Conservation (phyloP, 2,329 filamentous ascomycete genomes). For the Penicillium frequentans region DNA sequence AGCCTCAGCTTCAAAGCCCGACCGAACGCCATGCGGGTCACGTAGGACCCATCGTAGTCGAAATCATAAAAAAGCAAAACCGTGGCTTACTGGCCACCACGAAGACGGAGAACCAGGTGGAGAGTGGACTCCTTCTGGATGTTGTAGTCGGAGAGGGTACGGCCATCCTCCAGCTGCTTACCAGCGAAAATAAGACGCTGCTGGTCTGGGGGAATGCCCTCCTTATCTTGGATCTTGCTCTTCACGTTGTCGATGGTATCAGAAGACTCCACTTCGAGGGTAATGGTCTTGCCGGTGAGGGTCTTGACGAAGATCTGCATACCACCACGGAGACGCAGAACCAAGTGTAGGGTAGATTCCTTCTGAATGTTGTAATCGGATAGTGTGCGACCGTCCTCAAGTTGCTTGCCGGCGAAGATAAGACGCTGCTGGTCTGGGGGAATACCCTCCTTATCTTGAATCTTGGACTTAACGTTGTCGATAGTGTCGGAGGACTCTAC, state of each 20-base stretch:
- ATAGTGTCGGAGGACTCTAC: constrained; percentile 89
- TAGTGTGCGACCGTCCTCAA: constrained; percentile 87
- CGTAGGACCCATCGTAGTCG: constrained; percentile 28
- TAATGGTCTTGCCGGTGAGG: constrained; percentile 72
- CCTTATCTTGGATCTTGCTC: constrained; percentile 78
- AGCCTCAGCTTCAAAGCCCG: constrained; percentile 29
- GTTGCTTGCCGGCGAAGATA: constrained; percentile 90
- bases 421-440: constrained; percentile 92
- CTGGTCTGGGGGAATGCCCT: constrained; percentile 71
- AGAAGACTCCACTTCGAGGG: constrained; percentile 65
- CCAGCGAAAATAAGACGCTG: constrained; percentile 70
- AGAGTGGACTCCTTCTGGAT: constrained; percentile 64
- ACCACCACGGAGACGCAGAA: constrained; percentile 78
- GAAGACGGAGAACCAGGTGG: constrained; percentile 56
- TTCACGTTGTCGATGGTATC: constrained; percentile 73
- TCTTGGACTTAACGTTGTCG: constrained; percentile 93
- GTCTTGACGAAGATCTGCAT: constrained; percentile 88
- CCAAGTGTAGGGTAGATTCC: constrained; percentile 78
- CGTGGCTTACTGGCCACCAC: constrained; percentile 43
- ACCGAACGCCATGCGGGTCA: constrained; percentile 41
- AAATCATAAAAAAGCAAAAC: constrained; percentile 11
- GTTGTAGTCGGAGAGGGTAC: constrained; percentile 55
- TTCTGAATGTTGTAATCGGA: constrained; percentile 98
- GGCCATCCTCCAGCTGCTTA: constrained; percentile 60
- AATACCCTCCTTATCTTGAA: constrained; percentile 78